Evolutionary conservation across 208 protist genomes (phyloP).

Genomic region (Sergeia podlipaevii): DNA sequence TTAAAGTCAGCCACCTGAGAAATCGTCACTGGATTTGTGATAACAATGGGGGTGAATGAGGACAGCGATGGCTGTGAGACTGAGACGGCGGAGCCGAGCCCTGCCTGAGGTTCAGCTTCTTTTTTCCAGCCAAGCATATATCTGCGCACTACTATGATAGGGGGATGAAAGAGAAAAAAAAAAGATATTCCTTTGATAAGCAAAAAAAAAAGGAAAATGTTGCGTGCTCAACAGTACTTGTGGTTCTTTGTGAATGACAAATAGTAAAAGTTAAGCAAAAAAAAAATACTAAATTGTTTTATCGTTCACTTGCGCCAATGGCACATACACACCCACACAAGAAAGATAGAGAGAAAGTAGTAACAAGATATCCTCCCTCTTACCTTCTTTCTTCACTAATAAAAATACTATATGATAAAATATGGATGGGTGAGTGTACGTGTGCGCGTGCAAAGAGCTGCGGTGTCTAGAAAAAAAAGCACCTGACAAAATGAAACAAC

Average conservation of each 20-base stretch:
- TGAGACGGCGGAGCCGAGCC: constrained; percentile 3
- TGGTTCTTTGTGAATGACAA: too few relatives aligned
- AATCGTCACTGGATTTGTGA: constrained; percentile 30
- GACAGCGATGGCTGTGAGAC: constrained; percentile 28
- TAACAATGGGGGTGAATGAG: constrained; percentile 23
- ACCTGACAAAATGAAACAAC: too few relatives aligned
- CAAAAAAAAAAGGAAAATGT: too few relatives aligned
- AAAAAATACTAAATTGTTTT: too few relatives aligned
- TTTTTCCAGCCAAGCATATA: background rate
- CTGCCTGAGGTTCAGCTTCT: background rate
- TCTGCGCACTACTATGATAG: background rate
- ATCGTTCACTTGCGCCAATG: too few relatives aligned
- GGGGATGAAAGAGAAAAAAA: background rate
- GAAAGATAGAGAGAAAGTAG: background rate
- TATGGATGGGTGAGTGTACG: too few relatives aligned
- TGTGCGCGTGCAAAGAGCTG: too few relatives aligned
- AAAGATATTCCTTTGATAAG: background rate
- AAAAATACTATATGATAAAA: too few relatives aligned
- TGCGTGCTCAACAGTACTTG: too few relatives aligned
- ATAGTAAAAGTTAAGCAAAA: background rate
- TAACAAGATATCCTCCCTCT: background rate
- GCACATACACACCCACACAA: background rate
- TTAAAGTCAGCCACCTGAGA: constrained; percentile 61
- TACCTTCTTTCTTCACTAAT: too few relatives aligned
- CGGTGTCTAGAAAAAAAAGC: too few relatives aligned